A percentile compares a stretch with the other conserved stretches of the same genome.
phyloP scores from a whole-genome alignment of 768 basidiomycete genomes.

The Mycena sanguinolenta region DNA sequence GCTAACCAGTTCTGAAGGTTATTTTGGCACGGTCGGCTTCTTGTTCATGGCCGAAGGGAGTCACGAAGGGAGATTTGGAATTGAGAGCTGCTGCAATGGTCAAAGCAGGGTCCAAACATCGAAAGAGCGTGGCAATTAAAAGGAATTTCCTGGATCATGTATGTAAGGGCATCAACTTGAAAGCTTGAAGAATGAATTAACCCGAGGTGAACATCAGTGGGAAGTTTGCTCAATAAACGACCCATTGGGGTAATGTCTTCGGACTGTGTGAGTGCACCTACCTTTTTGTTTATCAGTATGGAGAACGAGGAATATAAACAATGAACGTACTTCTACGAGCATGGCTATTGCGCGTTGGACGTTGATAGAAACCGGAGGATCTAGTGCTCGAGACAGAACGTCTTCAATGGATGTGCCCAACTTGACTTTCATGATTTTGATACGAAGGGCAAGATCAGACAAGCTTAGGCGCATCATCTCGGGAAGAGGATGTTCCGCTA shows the following conservation, averaged over 20 bases:
- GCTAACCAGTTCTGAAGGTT: conserved; percentile 81
- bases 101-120: conserved; percentile 95
- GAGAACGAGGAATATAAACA: conserved; percentile 16
- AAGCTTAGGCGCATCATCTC: conserved; percentile 96
- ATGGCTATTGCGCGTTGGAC: conserved; percentile 91
- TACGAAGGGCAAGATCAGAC: conserved; percentile 90
- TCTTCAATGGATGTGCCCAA: conserved; percentile 90
- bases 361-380: conserved; percentile 89
- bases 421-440: conserved; percentile 94
- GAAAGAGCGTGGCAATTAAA: conserved; percentile 84
- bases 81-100: conserved; percentile 95
- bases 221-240: conserved; percentile 87
- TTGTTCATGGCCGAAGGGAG: conserved; percentile 88
- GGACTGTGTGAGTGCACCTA: conserved; percentile 83
- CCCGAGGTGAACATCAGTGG: conserved; percentile 88
- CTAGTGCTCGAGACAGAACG: conserved; percentile 87
- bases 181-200: neutral
- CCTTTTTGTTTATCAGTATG: conserved; percentile 62
- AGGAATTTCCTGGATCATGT: conserved; percentile 78
- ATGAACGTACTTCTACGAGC: conserved; percentile 81
- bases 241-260: conserved; percentile 98
- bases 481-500: conserved; percentile 91
- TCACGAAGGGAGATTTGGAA: conserved; percentile 93
- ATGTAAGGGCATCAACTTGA: conserved; percentile 5
- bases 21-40: conserved; percentile 89